phyloP scores from a whole-genome alignment of 2,329 filamentous ascomycete species.

The Cladosporium sp. region DNA sequence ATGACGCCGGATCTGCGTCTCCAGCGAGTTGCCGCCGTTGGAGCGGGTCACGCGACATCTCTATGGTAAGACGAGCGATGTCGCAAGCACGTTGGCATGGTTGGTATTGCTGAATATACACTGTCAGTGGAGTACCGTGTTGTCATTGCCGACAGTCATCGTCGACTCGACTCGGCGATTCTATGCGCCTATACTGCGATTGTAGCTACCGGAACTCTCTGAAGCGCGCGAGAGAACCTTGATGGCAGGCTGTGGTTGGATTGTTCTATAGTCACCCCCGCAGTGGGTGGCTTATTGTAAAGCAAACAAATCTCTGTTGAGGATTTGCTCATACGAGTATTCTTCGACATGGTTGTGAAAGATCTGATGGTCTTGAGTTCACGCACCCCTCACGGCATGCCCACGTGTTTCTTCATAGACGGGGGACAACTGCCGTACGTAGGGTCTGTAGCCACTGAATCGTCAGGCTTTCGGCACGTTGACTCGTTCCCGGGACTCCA shows the following conservation, averaged over 20 bases:
- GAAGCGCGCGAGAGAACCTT: neutral
- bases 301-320: neutral
- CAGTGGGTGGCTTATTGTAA: neutral
- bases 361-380: neutral
- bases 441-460: neutral
- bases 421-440: neutral
- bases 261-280: neutral
- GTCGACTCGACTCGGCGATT: no score
- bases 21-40: no score
- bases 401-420: neutral
- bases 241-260: neutral
- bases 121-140: no score
- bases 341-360: neutral
- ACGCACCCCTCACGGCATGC: neutral
- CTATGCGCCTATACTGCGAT: no score
- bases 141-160: no score
- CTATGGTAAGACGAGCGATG: no score
- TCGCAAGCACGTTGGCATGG: no score
- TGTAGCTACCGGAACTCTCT: no score
- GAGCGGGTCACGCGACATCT: no score
- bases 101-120: no score
- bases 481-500: neutral
- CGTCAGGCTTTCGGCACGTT: conserved; percentile 2
- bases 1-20: no score
- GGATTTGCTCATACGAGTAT: neutral